Evolutionary conservation across 768 basidiomycete genomes (phyloP), one percentile per base, ranked within the genome.

Genomic region (Trametes elegans): DNA sequence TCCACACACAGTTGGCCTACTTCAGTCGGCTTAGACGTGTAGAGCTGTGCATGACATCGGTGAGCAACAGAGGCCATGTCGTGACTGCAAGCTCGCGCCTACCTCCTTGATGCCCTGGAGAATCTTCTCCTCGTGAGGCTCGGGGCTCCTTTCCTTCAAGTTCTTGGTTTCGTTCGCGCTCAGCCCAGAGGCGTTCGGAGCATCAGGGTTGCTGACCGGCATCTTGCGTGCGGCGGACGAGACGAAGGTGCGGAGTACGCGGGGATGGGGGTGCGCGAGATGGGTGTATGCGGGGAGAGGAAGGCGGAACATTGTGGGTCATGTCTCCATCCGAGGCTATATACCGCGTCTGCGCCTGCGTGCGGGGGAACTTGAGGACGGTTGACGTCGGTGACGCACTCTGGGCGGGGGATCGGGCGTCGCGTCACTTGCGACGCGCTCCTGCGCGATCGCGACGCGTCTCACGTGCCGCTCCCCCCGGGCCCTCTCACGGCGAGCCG

Each of bases 21-120:
- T 21, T 73, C 67, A 21, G 59, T 68, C 5, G 73, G 72, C 46
- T 71, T 71, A 54, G 71, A 75, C 19, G 70, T 68, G 57, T 78
- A 77, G 61, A 77, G 63, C 71, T 72, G 26, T 21, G n/a, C 3
- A 19, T 10, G 13, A 18, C 7, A 6, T 32, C 18, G 18, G 23
- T 9, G 19, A 49, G 40, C 7, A 55, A 18, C 47, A 42, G 41
- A 19, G 10, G 35, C 26, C 26, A 35, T n/a, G 55, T 23, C 43
- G 41, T 58, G 49, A 45, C 19, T 23, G 46, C 45, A 21, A 31
- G 16, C 23, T n/a, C n/a, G n/a, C n/a, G 48, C 60, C 11, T 29
- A 76, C 71, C 60, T 79, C 76, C 55, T 72, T 74, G n/a, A 80
- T 69, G 11, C 70, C 69, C n/a, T 66, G 47, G 38, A 79, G 56